Base-by-base conservation (phyloP, 2,329 filamentous ascomycete genomes). In the Phialophora verrucosa region DNA sequence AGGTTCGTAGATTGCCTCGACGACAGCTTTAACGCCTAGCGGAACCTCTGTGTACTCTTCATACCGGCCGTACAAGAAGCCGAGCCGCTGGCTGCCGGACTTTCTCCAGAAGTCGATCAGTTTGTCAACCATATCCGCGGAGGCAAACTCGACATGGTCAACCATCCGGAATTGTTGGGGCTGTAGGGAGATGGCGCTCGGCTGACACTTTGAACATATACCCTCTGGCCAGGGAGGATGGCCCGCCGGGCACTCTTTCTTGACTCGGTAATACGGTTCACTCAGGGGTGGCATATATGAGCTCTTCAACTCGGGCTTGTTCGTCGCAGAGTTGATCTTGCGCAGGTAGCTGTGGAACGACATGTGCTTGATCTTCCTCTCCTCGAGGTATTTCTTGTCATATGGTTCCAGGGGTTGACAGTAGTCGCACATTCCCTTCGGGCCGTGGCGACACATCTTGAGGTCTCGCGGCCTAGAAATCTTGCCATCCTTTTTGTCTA, bases 371-470 rank as follows among this genome's bases (percentile, higher is more conserved):
- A 99, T 97, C 84, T 97, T 97, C 84, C 94, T 96, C 73, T 99
- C 94, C 32, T 88, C 87, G 20, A 99, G 85, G 74, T 97, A 97
- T 63, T 88, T 88, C n/a, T 90, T 79, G 75, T 96, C 90, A 79
- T 96, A 99, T 0, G 95, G 95, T 75, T 99, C 95, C 59, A 98
- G 81, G 0, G 96, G 96, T 87, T 96, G 96, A 81, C 95, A 99
- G 80, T 97, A 96, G 80, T 99, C 95, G 79, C 95, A 99, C 95
- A 99, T 99, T 77, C 95, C 95, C 80, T 97, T 98, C 59, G 91
- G 89, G 1, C 94, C 94, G 77, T 99, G 95, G 69, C 92, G 90
- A 81, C 95, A 99, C 93, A 99, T 95, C 76, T 91, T 91, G 65
- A 81, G 77, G 76, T 96, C 92, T 65, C 85, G 85, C 68, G 86